Evolutionary conservation across 2,329 filamentous ascomycete species (phyloP), one percentile per base, ranked within the genome.

Genomic region (Juglanconis oblonga): DNA sequence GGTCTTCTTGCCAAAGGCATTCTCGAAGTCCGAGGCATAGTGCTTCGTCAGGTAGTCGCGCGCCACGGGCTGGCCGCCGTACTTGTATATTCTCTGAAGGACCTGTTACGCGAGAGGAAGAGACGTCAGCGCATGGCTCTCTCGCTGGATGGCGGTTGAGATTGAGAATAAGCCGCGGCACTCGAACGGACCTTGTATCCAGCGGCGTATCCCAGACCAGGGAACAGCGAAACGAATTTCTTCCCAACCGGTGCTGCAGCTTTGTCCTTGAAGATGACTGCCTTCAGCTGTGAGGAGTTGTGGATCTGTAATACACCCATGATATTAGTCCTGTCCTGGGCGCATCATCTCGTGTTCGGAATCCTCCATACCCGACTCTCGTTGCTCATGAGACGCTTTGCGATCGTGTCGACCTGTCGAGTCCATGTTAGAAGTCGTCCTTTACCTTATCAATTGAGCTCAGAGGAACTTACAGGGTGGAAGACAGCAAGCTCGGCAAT

Each of bases 361-460:
- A 24, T 33, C 10, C n/a, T 32, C 35, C 77, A 68, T 74, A 90
- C 85, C 79, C 82, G 91, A 72, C 86, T 87, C 75, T 96, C 89
- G 78, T 99, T 97, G 86, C 92, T 97, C 95, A 99, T 99, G 77
- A 99, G 86, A 68, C 95, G 91, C 84, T 99, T 99, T 65, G 95
- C 94, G 71, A 96, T 97, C 54, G 95, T 99, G 79, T 99, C 95
- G 75, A 99, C 91, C 90, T 94, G 71, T 64, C 49, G 50, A 49
- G 59, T 70, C 59, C 62, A 74, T 66, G 67, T 66, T 63, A 61
- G 52, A 32, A 64, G 64, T 38, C 49, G 3, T 29, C 10, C 11
- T 50, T 35, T 35, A 55, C 40, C 32, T 40, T 35, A 45, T 24
- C 61, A 59, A 62, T 61, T 58, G 56, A 58, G 58, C 62, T 73